Conservation (phyloP, 2,329 filamentous ascomycete species). For the Fusarium palustre region DNA sequence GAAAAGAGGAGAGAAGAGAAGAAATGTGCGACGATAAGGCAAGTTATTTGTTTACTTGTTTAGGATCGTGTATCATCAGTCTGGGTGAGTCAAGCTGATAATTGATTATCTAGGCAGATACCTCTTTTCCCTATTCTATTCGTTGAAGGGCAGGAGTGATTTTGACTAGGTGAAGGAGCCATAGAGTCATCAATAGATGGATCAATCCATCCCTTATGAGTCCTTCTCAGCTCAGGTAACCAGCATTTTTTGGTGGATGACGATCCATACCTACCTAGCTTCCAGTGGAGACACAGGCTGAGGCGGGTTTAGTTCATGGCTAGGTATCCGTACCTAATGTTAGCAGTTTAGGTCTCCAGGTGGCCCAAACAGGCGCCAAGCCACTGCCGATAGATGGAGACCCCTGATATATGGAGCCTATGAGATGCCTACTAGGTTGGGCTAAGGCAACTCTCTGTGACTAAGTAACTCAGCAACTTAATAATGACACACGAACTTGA, state of each 20-base stretch:
- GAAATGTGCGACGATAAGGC: slow-evolving; percentile 24
- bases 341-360: slow-evolving; percentile 6
- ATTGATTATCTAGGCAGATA: not conserved
- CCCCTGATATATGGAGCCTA: slow-evolving; percentile 7
- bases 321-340: too few relatives aligned
- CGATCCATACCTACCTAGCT: too few relatives aligned
- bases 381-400: slow-evolving; percentile 32
- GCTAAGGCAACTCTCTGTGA: not conserved
- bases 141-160: not conserved
- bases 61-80: slow-evolving; percentile 33
- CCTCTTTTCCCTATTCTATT: slow-evolving; percentile 8
- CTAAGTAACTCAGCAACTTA: too few relatives aligned
- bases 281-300: slow-evolving; percentile 3
- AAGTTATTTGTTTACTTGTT: slow-evolving; percentile 40
- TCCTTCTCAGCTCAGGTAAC: slow-evolving; percentile 21
- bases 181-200: slow-evolving; percentile 35
- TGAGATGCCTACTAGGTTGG: not conserved
- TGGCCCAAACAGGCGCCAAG: slow-evolving; percentile 20
- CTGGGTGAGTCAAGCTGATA: slow-evolving; percentile 37
- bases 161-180: not conserved
- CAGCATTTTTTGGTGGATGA: slow-evolving; percentile 26
- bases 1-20: slow-evolving; percentile 19
- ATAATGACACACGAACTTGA: too few relatives aligned
- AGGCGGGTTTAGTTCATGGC: slow-evolving; percentile 14
- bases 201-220: slow-evolving; percentile 25